Evolutionary conservation across 2,329 filamentous ascomycete genomes (phyloP), one percentile per base, ranked within the genome.

Genomic region (Calonectria pteridis): DNA sequence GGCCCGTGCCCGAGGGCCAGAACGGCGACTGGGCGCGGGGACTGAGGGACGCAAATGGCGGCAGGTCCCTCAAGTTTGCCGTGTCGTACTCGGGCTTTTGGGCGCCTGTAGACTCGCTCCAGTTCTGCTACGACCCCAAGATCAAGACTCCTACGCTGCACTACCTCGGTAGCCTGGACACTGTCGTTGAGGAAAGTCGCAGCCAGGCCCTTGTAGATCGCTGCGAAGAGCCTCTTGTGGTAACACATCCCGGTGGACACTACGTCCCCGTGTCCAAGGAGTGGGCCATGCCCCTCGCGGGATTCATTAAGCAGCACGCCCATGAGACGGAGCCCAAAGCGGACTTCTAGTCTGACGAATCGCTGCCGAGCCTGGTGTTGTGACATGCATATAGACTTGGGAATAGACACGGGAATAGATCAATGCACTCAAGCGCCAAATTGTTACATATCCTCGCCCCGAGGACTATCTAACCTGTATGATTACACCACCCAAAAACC

Each of bases 241-340:
- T 91, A 78, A 90, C 93, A 79, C 95, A 98, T 84, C 96, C 96
- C 1, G 96, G 96, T 10, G 96, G 96, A 0, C 96, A 98, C 83
- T 95, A 98, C 81, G 90, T 98, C 80, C 96, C 96, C 0, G 92
- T 95, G 73, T 91, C 93, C 77, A 95, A 94, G 86, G 93, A 95
- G 77, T 97, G 94, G 90, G 91, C 93, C 26, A 93, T 93, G 87
- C 93, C 93, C 37, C 85, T 97, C 76, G 92, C 93, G 6, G 91
- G 89, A 0, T 98, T 96, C 81, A 91, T 97, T 70, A 86, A 84
- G 78, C 83, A 86, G 66, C 81, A 86, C 64, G 79, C 79, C 26
- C 73, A 83, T 53, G 78, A 83, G 0, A 74, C 79, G 14, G 77
- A 79, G 31, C 70, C 69, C n/a, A 80, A 76, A 73, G 78, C 75